phyloP scores from a whole-genome alignment of 148 eudicot species.

The Camellia sinensis region DNA sequence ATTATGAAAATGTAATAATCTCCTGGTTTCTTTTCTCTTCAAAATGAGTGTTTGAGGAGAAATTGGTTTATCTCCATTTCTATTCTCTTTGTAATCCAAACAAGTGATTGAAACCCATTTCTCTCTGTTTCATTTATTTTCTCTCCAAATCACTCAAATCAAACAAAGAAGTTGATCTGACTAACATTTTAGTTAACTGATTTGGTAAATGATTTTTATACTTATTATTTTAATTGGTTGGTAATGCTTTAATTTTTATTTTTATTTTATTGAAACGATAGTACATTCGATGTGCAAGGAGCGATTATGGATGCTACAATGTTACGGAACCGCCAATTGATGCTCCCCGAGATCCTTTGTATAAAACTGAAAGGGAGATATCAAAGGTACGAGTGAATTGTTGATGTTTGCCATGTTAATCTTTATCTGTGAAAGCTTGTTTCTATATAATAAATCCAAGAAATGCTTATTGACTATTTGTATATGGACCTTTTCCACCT shows the following conservation, averaged over 20 bases:
- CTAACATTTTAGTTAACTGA: neutral
- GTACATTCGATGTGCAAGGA: slow-evolving; percentile 93
- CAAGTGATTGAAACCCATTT: too few species aligned
- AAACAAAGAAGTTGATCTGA: too few species aligned
- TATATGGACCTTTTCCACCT: too few species aligned
- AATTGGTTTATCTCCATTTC: too few species aligned
- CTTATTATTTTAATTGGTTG: neutral
- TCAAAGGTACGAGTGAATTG: slow-evolving; percentile 52
- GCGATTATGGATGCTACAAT: slow-evolving; percentile 90
- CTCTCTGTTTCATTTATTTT: too few species aligned
- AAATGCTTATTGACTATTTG: neutral
- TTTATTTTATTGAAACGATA: slow-evolving; percentile 22
- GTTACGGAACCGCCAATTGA: slow-evolving; percentile 96
- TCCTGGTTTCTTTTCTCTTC: too few species aligned
- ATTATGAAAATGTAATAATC: too few species aligned
- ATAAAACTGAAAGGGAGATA: slow-evolving; percentile 82
- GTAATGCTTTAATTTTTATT: neutral
- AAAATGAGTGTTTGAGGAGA: too few species aligned
- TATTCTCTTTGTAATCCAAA: too few species aligned
- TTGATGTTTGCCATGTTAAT: neutral
- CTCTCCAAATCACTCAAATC: too few species aligned
- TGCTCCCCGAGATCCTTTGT: slow-evolving; percentile 97
- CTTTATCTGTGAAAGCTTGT: neutral
- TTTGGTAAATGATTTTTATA: neutral
- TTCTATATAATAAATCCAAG: neutral